A percentile compares a stretch with the other conserved stretches of the same genome.
Conservation (phyloP, 2,329 filamentous ascomycete genomes). For the Phialophora verrucosa region DNA sequence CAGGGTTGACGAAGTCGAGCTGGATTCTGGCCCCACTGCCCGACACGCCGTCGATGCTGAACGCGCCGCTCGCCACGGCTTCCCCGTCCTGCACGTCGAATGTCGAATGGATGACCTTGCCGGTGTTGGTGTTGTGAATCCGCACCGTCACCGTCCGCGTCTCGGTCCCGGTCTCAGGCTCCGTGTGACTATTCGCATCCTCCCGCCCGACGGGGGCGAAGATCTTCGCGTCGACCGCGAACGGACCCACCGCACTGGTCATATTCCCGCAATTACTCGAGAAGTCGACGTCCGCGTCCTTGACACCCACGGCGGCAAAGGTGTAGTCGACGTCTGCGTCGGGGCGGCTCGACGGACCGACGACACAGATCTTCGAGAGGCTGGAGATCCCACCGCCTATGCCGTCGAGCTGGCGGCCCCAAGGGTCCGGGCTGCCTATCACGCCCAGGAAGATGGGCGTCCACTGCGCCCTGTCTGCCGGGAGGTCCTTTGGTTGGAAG, state of each 20-base stretch:
- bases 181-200: not conserved
- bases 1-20: constrained; percentile 63
- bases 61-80: constrained; percentile 54
- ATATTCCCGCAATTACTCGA: constrained; percentile 80
- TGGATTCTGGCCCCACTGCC: constrained; percentile 63
- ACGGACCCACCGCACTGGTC: constrained; percentile 70
- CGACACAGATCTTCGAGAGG: constrained; percentile 66
- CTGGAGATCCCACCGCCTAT: constrained; percentile 72
- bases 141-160: constrained; percentile 56
- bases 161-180: not conserved
- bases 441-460: constrained; percentile 30
- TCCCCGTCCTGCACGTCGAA: constrained; percentile 55
- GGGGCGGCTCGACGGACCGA: constrained; percentile 57
- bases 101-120: constrained; percentile 64
- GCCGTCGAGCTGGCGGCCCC: constrained; percentile 72
- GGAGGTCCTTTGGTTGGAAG: constrained; percentile 61
- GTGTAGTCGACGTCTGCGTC: constrained; percentile 71
- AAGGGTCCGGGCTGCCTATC: constrained; percentile 36
- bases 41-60: constrained; percentile 68
- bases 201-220: not conserved
- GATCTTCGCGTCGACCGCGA: constrained; percentile 48
- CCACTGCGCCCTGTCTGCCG: constrained; percentile 40
- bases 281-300: constrained; percentile 65
- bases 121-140: constrained; percentile 74
- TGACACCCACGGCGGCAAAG: constrained; percentile 71